These are phyloP conservation scores for Boletus eberwhitei DNA, from an alignment of 768 basidiomycete species.

Conservation along the genomic window DNA sequence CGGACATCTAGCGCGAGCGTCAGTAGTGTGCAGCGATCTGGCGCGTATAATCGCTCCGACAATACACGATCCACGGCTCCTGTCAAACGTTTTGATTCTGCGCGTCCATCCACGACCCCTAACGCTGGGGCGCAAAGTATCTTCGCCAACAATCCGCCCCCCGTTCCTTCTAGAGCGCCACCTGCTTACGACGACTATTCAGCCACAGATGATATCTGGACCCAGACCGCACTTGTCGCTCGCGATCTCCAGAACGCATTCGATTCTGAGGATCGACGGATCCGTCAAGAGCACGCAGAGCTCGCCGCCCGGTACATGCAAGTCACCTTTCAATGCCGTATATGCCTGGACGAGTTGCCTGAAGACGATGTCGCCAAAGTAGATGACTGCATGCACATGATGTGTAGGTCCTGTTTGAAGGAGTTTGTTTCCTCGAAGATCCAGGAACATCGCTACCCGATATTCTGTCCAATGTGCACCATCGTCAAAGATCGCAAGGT, in stretches of 20 bases:
- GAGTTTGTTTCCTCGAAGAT: slow-evolving; percentile 44
- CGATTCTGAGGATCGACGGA: slow-evolving; percentile 39
- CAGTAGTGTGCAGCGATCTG: too few species aligned
- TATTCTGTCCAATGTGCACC: slow-evolving; percentile 58
- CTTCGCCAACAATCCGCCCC: slow-evolving; percentile 27
- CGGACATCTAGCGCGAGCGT: background rate
- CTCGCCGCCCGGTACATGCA: slow-evolving; percentile 30
- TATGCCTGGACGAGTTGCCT: slow-evolving; percentile 52
- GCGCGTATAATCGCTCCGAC: background rate
- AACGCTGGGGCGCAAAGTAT: slow-evolving; percentile 20
- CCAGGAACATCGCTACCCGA: slow-evolving; percentile 52
- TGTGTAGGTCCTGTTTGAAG: slow-evolving; percentile 53
- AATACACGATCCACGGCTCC: background rate
- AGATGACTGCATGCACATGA: slow-evolving; percentile 45
- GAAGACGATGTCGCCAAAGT: slow-evolving; percentile 42
- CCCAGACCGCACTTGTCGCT: slow-evolving; percentile 18
- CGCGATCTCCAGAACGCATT: slow-evolving; percentile 34
- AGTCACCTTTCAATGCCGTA: slow-evolving; percentile 46
- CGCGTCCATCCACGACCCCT: background rate
- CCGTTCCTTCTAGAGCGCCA: slow-evolving; percentile 13
- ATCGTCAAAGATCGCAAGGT: slow-evolving; percentile 19
- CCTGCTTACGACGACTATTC: slow-evolving; percentile 11
- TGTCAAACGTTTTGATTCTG: background rate
- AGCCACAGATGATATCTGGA: background rate
- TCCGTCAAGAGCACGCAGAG: slow-evolving; percentile 34